These are phyloP conservation scores for Atkinsonella texensis DNA, from an alignment of 2,329 filamentous ascomycete species.

Conservation along the genomic window DNA sequence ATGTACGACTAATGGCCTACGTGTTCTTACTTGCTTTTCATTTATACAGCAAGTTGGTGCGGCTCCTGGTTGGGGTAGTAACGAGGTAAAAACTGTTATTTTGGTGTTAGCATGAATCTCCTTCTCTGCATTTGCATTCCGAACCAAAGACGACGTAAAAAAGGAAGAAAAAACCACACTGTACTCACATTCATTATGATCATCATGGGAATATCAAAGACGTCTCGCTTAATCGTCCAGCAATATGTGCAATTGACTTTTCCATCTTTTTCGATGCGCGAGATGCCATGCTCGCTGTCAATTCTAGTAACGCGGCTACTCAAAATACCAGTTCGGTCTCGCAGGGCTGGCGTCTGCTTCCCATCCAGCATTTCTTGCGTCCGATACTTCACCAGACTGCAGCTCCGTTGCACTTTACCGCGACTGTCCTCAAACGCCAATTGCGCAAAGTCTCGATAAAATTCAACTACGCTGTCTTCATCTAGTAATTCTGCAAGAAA, in stretches of 20 bases:
- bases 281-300: constrained; percentile 67
- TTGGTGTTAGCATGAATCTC: constrained; percentile 10
- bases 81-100: constrained; percentile 42
- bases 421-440: constrained; percentile 86
- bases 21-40: neutral
- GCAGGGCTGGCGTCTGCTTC: constrained; percentile 31
- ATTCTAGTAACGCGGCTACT: constrained; percentile 50
- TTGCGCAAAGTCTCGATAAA: constrained; percentile 90
- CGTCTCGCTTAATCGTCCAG: constrained; percentile 93
- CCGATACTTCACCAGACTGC: constrained; percentile 82
- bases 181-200: constrained; percentile 91
- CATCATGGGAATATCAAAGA: constrained; percentile 97
- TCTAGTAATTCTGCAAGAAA: constrained; percentile 89
- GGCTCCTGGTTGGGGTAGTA: constrained; percentile 46
- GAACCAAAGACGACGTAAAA: too few relatives aligned
- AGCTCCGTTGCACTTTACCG: constrained; percentile 71
- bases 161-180: neutral
- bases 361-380: constrained; percentile 48
- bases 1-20: neutral
- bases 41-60: constrained; percentile 42
- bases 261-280: constrained; percentile 71
- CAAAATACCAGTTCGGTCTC: constrained; percentile 35
- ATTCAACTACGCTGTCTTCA: constrained; percentile 84
- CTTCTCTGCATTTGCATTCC: neutral
- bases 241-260: constrained; percentile 93